phyloP scores from a whole-genome alignment of 495 filamentous ascomycete genomes.

The Penicillium roqueforti region DNA sequence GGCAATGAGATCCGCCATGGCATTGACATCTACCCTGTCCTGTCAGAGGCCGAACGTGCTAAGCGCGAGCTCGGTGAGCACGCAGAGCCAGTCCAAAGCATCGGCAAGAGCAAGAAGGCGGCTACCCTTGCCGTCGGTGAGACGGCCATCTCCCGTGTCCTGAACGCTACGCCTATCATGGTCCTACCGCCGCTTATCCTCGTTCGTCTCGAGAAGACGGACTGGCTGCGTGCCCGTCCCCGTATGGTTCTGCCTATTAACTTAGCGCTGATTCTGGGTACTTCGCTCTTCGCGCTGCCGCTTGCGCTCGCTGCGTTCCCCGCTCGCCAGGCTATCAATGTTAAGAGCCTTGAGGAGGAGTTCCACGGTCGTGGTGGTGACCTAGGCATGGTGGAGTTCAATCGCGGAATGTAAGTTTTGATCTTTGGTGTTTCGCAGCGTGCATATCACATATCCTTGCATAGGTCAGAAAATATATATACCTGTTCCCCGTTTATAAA shows the following conservation, averaged over 20 bases:
- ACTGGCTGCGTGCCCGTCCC: slow-evolving; percentile 71
- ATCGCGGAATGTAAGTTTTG: slow-evolving; percentile 69
- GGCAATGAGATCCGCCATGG: slow-evolving; percentile 89
- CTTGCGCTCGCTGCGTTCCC: slow-evolving; percentile 81
- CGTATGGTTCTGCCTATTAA: slow-evolving; percentile 73
- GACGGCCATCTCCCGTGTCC: slow-evolving; percentile 80
- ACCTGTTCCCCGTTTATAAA: slow-evolving; percentile 3
- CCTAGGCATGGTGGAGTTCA: slow-evolving; percentile 79
- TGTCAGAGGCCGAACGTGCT: slow-evolving; percentile 36
- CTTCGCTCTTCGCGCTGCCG: slow-evolving; percentile 77
- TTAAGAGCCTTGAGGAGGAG: slow-evolving; percentile 69
- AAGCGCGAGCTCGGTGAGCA: slow-evolving; percentile 51
- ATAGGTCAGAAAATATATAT: not conserved
- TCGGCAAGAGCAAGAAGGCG: slow-evolving; percentile 84
- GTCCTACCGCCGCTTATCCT: slow-evolving; percentile 82
- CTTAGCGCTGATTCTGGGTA: slow-evolving; percentile 73
- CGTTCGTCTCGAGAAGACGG: slow-evolving; percentile 71
- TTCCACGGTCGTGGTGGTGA: slow-evolving; percentile 75
- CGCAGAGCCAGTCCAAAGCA: slow-evolving; percentile 50
- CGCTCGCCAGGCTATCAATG: slow-evolving; percentile 75
- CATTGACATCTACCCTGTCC: slow-evolving; percentile 88
- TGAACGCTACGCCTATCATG: slow-evolving; percentile 97
- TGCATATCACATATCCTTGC: slow-evolving; percentile 5
- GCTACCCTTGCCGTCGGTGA: slow-evolving; percentile 85
- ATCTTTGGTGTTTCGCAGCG: slow-evolving; percentile 7